Percentiles rank a stretch among this genome's conserved stretches.
Evolutionary conservation across 2,329 filamentous ascomycete species (phyloP).

Genomic region (Drechslerella dactyloides): DNA sequence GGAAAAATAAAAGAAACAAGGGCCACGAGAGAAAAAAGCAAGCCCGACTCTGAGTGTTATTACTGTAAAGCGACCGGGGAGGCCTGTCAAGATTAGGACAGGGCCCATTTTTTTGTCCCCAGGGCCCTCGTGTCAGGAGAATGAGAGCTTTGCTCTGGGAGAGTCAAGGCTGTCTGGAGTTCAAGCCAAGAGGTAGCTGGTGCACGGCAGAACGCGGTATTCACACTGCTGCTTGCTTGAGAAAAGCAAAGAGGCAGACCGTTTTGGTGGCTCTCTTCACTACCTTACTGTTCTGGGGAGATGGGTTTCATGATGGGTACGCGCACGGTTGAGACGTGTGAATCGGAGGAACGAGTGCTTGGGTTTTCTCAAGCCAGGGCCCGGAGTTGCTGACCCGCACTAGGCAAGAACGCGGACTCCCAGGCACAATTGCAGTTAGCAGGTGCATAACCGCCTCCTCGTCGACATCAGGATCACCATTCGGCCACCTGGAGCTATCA

Average conservation of each 20-base stretch:
- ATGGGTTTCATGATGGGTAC: conserved; percentile 47
- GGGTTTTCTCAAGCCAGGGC: conserved; percentile 7
- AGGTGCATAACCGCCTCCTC: not conserved
- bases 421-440: not conserved
- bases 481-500: not conserved
- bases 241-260: conserved; percentile 37
- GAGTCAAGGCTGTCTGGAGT: conserved; percentile 45
- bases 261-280: conserved; percentile 36
- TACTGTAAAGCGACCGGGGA: conserved; percentile 12
- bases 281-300: conserved; percentile 50
- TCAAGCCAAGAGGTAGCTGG: conserved; percentile 32
- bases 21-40: conserved; percentile 32
- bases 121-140: conserved; percentile 48
- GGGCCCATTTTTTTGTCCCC: conserved; percentile 23
- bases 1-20: conserved; percentile 26
- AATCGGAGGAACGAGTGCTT: conserved; percentile 36
- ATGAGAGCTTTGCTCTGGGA: conserved; percentile 31
- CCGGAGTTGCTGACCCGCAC: not conserved
- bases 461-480: not conserved
- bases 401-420: not conserved
- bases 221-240: conserved; percentile 3
- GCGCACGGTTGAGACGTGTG: conserved; percentile 51
- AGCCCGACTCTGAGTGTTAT: not conserved
- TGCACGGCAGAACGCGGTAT: conserved; percentile 10
- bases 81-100: conserved; percentile 43